These are phyloP conservation scores for Cutaneotrichosporon cyanovorans DNA, from an alignment of 1,284 basidiomycete species.

Conservation along the genomic window DNA sequence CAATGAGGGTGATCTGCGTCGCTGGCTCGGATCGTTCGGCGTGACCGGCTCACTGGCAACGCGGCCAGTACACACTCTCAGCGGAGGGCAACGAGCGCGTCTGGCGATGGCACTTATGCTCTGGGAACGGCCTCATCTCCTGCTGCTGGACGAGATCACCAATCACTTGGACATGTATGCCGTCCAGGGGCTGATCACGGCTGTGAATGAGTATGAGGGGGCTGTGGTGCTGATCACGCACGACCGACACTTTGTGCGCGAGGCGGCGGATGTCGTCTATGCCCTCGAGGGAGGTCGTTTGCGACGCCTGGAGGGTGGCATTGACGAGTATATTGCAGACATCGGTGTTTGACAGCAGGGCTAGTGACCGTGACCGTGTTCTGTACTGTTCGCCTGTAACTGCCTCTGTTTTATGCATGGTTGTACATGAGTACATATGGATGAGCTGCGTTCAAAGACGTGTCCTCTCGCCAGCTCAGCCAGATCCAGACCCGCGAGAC, in stretches of 20 bases:
- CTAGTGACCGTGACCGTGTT: too few species aligned
- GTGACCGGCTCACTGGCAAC: slow-evolving; percentile 49
- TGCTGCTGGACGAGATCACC: slow-evolving; percentile 60
- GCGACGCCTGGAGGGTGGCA: slow-evolving; percentile 10
- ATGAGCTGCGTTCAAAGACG: too few species aligned
- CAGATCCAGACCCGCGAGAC: too few species aligned
- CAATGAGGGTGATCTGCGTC: slow-evolving; percentile 49
- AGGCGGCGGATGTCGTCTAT: slow-evolving; percentile 14
- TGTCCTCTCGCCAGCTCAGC: too few species aligned
- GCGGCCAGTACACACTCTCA: slow-evolving; percentile 11
- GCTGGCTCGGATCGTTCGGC: slow-evolving; percentile 52
- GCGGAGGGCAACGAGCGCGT: slow-evolving; percentile 51
- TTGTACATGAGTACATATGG: too few species aligned
- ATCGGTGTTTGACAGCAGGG: too few species aligned
- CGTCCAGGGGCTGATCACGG: slow-evolving; percentile 55
- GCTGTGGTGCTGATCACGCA: slow-evolving; percentile 62
- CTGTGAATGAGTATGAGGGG: slow-evolving; percentile 54
- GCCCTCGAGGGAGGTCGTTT: slow-evolving; percentile 12
- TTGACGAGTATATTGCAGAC: slow-evolving; percentile 14
- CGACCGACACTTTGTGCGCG: slow-evolving; percentile 49
- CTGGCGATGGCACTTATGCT: slow-evolving; percentile 39
- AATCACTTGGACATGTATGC: slow-evolving; percentile 64
- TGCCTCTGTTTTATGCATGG: too few species aligned
- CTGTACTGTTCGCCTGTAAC: too few species aligned
- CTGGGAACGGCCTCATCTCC: slow-evolving; percentile 33